phyloP scores from a whole-genome alignment of 1,284 basidiomycete genomes.

The Ceratorhiza oryzae-sativae region DNA sequence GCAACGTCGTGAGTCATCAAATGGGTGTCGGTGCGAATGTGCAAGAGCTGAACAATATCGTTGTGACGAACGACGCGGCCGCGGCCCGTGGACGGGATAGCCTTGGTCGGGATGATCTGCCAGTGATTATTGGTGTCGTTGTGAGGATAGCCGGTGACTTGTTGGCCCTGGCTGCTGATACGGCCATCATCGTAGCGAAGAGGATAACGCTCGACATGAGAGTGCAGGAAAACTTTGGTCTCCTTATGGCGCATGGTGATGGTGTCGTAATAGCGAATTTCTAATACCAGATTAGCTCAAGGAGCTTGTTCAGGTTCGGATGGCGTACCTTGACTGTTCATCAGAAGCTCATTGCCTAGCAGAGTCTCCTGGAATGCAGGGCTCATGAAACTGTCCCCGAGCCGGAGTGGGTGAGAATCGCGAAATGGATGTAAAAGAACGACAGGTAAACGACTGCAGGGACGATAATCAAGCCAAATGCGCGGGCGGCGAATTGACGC shows the following conservation, averaged over 20 bases:
- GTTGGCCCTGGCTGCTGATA: conserved; percentile 95
- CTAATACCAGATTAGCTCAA: conserved; percentile 54
- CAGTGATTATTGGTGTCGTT: conserved; percentile 95
- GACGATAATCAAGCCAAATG: conserved; percentile 84
- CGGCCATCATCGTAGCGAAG: conserved; percentile 96
- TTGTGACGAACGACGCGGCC: conserved; percentile 89
- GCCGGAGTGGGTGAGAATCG: conserved; percentile 88
- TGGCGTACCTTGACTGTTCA: conserved; percentile 83
- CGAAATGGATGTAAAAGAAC: conserved; percentile 97
- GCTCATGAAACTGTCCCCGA: conserved; percentile 98
- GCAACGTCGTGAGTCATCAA: conserved; percentile 98
- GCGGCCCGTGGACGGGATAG: conserved; percentile 86
- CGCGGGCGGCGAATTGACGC: conserved; percentile 88
- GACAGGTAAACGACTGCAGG: conserved; percentile 92
- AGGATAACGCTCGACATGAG: conserved; percentile 89
- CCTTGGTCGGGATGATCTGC: conserved; percentile 93
- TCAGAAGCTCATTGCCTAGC: conserved; percentile 86
- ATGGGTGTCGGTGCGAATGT: conserved; percentile 82
- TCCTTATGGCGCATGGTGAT: conserved; percentile 91
- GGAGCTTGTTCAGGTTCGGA: not conserved
- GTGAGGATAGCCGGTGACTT: conserved; percentile 97
- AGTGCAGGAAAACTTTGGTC: conserved; percentile 92
- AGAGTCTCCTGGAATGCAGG: conserved; percentile 98
- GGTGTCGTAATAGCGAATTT: conserved; percentile 92
- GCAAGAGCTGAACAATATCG: conserved; percentile 88